A percentile compares a stretch with the other conserved stretches of the same genome.
Evolutionary conservation across 2,329 filamentous ascomycete genomes (phyloP).

Genomic region (Monosporascus sp.): DNA sequence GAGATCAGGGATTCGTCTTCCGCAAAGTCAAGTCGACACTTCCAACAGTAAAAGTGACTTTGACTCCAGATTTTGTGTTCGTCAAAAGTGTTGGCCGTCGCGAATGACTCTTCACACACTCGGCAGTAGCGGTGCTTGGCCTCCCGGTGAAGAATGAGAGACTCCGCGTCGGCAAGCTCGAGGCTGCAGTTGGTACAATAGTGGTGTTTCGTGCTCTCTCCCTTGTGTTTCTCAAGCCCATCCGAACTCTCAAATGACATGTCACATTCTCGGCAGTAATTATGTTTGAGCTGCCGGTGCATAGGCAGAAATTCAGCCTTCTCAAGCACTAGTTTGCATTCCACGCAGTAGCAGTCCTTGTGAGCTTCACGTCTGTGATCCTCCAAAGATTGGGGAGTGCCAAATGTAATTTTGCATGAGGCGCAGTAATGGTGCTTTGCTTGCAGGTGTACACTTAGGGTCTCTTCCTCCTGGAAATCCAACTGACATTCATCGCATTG

Average conservation of each 20-base stretch:
- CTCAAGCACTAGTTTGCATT: too few species aligned
- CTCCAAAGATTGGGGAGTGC: too few species aligned
- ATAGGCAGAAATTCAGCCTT: too few species aligned
- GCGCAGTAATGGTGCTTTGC: too few species aligned
- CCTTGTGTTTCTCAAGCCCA: neutral
- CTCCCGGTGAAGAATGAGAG: neutral
- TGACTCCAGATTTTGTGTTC: neutral
- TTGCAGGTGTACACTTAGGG: too few species aligned
- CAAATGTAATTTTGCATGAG: too few species aligned
- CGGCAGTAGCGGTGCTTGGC: constrained; percentile 2
- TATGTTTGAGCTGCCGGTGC: too few species aligned
- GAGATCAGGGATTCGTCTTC: neutral
- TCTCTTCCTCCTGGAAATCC: too few species aligned
- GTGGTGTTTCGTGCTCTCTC: neutral
- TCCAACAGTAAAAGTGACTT: neutral
- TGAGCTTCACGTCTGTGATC: too few species aligned
- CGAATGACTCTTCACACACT: constrained; percentile 1
- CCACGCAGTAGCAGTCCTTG: too few species aligned
- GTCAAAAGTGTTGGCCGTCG: neutral
- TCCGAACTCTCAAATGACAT: neutral
- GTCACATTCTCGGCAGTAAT: neutral
- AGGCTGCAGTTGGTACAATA: constrained; percentile 2
- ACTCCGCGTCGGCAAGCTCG: neutral
- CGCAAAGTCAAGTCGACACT: neutral
- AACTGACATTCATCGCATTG: too few species aligned